These are phyloP conservation scores for Cardiosporidium cionae DNA, from an alignment of 169 alveolate genomes.

Conservation along the genomic window DNA sequence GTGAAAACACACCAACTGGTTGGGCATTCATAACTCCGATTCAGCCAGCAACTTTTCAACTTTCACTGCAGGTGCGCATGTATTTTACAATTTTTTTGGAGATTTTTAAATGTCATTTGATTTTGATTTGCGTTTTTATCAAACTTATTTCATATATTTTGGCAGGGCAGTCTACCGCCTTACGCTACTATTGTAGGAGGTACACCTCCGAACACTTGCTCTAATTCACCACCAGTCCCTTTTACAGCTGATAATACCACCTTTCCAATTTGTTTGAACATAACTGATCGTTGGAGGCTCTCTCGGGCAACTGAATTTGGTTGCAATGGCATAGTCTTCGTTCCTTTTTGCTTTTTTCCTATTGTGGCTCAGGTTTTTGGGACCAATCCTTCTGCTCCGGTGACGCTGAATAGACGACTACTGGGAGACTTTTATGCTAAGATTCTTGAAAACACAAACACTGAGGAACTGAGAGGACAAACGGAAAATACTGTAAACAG, in stretches of 20 bases:
- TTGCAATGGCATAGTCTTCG: slow-evolving; percentile 13
- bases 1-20: background rate
- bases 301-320: slow-evolving; percentile 2
- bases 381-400: slow-evolving; percentile 1
- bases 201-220: slow-evolving; percentile 13
- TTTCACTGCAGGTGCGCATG: background rate
- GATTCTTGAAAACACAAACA: too few species aligned
- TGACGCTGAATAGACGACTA: background rate
- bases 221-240: slow-evolving; percentile 9
- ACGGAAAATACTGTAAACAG: too few species aligned
- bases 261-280: slow-evolving; percentile 10
- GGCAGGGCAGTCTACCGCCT: slow-evolving; percentile 18
- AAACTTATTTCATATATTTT: background rate
- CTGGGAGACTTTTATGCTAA: too few species aligned
- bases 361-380: background rate
- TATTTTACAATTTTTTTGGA: background rate
- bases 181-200: slow-evolving; percentile 5
- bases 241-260: slow-evolving; percentile 3
- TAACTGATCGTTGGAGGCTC: slow-evolving; percentile 2
- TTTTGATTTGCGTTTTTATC: background rate
- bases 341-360: slow-evolving; percentile 14
- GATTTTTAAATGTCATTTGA: background rate
- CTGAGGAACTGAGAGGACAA: too few species aligned
- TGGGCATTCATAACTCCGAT: slow-evolving; percentile 22
- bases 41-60: background rate